Evolutionary conservation across 495 filamentous ascomycete genomes (phyloP).

Genomic region (Lasiosphaeriaceae sp.): DNA sequence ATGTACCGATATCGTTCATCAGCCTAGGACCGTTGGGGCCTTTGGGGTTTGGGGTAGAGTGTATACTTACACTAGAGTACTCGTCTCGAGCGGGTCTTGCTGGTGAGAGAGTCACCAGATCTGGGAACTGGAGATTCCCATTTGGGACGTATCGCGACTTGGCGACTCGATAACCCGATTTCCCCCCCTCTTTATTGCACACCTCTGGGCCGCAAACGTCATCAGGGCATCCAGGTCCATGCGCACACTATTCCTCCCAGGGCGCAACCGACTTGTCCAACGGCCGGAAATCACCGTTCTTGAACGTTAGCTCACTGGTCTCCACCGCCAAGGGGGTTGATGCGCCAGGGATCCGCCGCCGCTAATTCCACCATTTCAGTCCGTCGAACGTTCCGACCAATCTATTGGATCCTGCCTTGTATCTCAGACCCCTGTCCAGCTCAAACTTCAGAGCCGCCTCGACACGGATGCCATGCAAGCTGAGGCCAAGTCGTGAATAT

Average conservation of each 20-base stretch:
- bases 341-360: slow-evolving; percentile 20
- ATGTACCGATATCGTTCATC: no score
- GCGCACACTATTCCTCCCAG: not conserved
- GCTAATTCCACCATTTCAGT: slow-evolving; percentile 22
- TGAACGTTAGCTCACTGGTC: slow-evolving; percentile 4
- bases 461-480: slow-evolving; percentile 11
- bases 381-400: slow-evolving; percentile 17
- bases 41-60: no score
- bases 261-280: not conserved
- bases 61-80: no score
- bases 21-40: no score
- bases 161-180: not conserved
- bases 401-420: slow-evolving; percentile 22
- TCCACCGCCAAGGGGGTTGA: slow-evolving; percentile 9
- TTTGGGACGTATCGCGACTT: not conserved
- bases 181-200: not conserved
- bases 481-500: slow-evolving; percentile 6
- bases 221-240: not conserved
- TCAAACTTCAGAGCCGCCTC: slow-evolving; percentile 28
- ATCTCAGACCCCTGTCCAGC: slow-evolving; percentile 29
- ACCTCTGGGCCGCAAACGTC: not conserved
- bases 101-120: not conserved
- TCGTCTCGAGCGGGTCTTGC: no score
- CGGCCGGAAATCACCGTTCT: slow-evolving; percentile 1
- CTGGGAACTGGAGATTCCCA: not conserved